A percentile compares a stretch with the other conserved stretches of the same genome.
Evolutionary conservation across 805 yeast genomes (phyloP).

Genomic region (Wickerhamomyces chaumierensis): DNA sequence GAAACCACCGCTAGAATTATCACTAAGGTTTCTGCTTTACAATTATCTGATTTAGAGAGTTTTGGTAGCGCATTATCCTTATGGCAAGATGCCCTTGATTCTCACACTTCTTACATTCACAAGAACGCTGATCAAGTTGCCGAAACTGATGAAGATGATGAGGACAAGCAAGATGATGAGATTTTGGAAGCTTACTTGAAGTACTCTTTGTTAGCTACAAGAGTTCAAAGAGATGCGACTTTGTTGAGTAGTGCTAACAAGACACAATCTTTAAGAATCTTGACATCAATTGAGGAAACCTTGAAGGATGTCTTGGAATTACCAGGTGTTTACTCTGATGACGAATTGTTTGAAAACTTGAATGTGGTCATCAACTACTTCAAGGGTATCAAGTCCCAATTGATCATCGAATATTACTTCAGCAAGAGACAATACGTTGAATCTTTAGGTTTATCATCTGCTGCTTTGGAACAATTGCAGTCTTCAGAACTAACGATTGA

Average conservation of each 20-base stretch:
- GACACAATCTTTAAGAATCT: slow-evolving; percentile 25
- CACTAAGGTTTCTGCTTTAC: slow-evolving; percentile 26
- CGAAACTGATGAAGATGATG: slow-evolving; percentile 40
- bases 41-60: slow-evolving; percentile 25
- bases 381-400: slow-evolving; percentile 28
- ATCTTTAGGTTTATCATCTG: slow-evolving; percentile 33
- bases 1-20: slow-evolving; percentile 61
- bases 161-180: slow-evolving; percentile 58
- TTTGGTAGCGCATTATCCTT: slow-evolving; percentile 47
- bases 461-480: slow-evolving; percentile 15
- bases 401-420: slow-evolving; percentile 35
- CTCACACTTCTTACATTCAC: slow-evolving; percentile 45
- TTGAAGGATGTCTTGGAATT: slow-evolving; percentile 56
- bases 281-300: slow-evolving; percentile 35
- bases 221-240: slow-evolving; percentile 58
- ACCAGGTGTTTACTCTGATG: slow-evolving; percentile 90
- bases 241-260: slow-evolving; percentile 15
- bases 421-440: slow-evolving; percentile 29
- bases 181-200: slow-evolving; percentile 66
- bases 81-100: slow-evolving; percentile 62
- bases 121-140: slow-evolving; percentile 24
- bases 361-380: slow-evolving; percentile 37
- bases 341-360: slow-evolving; percentile 46
- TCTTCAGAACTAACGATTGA: slow-evolving; percentile 8
- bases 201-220: slow-evolving; percentile 52